phyloP scores from a whole-genome alignment of 345 rosid genomes.

The Pistacia vera region DNA sequence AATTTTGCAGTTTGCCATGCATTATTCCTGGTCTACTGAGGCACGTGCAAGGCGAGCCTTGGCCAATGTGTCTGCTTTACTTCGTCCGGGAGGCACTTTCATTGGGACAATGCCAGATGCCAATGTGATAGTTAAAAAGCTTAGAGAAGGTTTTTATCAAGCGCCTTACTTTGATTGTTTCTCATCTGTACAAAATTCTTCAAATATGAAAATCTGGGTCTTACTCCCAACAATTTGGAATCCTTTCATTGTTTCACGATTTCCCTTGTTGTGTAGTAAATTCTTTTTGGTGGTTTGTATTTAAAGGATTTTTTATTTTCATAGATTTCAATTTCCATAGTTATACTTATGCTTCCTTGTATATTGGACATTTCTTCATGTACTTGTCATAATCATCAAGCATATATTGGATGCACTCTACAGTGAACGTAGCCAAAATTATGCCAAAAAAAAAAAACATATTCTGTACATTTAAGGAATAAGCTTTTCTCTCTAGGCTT shows the following conservation, averaged over 20 bases:
- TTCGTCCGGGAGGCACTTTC: slow-evolving; percentile 93
- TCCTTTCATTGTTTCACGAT: not conserved
- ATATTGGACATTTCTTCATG: not conserved
- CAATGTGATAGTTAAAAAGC: slow-evolving; percentile 84
- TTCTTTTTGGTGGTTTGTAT: not conserved
- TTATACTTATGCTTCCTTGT: not conserved
- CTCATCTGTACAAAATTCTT: not conserved
- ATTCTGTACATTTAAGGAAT: too few relatives aligned
- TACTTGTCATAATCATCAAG: not conserved
- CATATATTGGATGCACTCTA: not conserved
- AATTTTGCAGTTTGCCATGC: slow-evolving; percentile 86
- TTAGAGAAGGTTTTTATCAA: slow-evolving; percentile 69
- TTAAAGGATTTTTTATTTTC: not conserved
- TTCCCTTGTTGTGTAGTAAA: not conserved
- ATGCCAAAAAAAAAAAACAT: not conserved
- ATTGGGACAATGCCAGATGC: slow-evolving; percentile 99
- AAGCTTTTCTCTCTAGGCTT: not conserved
- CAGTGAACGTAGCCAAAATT: not conserved
- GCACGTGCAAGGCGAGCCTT: slow-evolving; percentile 91
- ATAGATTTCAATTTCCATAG: not conserved
- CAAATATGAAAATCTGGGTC: not conserved
- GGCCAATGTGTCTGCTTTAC: slow-evolving; percentile 91
- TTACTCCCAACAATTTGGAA: not conserved
- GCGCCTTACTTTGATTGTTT: not conserved
- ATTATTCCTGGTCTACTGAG: slow-evolving; percentile 96